Base-by-base conservation (phyloP, 768 basidiomycete species). In the Strobilomyces confusus region DNA sequence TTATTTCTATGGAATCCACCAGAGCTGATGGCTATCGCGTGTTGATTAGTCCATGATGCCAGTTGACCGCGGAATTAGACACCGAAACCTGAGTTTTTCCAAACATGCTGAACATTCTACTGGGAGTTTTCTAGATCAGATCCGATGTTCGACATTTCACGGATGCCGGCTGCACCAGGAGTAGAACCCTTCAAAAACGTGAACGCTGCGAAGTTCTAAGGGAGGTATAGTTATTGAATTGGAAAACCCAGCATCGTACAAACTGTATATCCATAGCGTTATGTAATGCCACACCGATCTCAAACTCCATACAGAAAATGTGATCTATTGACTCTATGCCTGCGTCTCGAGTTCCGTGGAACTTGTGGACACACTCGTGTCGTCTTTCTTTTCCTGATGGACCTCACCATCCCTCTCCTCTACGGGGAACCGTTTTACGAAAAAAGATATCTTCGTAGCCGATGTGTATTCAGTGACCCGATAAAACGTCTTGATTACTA, bases 341-440 rank as follows among this genome's bases (percentile, higher is more conserved):
- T 62, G 47, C 51, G 56, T 47, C 23, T n/a, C 19, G 15, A 52
- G 37, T 29, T 54, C 40, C 22, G 55, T 25, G 23, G 56, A 55
- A 40, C 41, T 25, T 26, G 55, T 42, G 42, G 52, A 48, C 46
- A 45, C 48, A 19, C 33, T 22, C 32, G 43, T 34, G 36, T 58
- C 38, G 22, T 36, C 56, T 32, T 57, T 49, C 43, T 64, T 58
- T 55, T 71, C 69, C 51, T 52, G n/a, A n/a, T n/a, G 55, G 8
- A 52, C 23, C 29, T 62, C 51, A 5, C 58, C 53, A n/a, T 48
- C 51, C 25, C 9, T 50, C 38, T 23, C 60, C 32, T 62, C 66
- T 51, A 70, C 58, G 19, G 66, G 56, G 26, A 61, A 62, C 30
- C 51, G 60, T 53, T 66, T 66, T 41, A 70, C 45, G 51, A 71